phyloP scores from a whole-genome alignment of 2,329 filamentous ascomycete species.

The Xylariaceae sp. region DNA sequence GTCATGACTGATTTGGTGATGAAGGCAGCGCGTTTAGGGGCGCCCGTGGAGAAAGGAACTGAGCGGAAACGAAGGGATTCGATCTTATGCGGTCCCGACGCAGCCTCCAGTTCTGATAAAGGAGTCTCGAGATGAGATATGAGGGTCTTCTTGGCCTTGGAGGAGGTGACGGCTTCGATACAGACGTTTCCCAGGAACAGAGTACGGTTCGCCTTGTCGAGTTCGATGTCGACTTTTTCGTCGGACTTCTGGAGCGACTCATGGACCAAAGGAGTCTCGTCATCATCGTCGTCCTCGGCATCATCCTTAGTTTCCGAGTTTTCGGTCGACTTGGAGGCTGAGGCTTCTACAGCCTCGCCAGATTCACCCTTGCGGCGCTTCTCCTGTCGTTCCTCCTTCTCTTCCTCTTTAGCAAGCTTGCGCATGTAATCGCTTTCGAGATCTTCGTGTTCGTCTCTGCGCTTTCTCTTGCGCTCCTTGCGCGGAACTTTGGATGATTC shows the following conservation, averaged over 20 bases:
- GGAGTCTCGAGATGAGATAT: constrained; percentile 74
- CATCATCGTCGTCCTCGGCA: constrained; percentile 33
- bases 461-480: constrained; percentile 59
- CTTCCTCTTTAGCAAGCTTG: constrained; percentile 55
- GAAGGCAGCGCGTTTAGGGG: constrained; percentile 89
- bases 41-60: constrained; percentile 70
- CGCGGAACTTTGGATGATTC: constrained; percentile 38
- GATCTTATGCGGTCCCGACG: constrained; percentile 59
- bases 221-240: constrained; percentile 46
- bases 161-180: constrained; percentile 73
- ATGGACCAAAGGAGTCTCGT: constrained; percentile 45
- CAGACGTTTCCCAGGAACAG: constrained; percentile 93
- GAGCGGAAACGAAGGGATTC: constrained; percentile 94
- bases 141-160: constrained; percentile 71
- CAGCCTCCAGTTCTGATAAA: constrained; percentile 48
- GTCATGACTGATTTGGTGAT: constrained; percentile 88
- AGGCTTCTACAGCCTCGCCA: constrained; percentile 26
- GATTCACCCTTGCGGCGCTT: constrained; percentile 49
- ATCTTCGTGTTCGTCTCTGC: constrained; percentile 62
- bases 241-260: constrained; percentile 53
- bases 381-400: constrained; percentile 47
- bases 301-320: constrained; percentile 5
- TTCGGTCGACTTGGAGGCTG: constrained; percentile 4
- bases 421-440: constrained; percentile 66
- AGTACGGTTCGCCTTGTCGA: constrained; percentile 83